These are phyloP conservation scores for Mortierella sp. DNA, from an alignment of 371 early-diverging fungal species.

Conservation along the genomic window DNA sequence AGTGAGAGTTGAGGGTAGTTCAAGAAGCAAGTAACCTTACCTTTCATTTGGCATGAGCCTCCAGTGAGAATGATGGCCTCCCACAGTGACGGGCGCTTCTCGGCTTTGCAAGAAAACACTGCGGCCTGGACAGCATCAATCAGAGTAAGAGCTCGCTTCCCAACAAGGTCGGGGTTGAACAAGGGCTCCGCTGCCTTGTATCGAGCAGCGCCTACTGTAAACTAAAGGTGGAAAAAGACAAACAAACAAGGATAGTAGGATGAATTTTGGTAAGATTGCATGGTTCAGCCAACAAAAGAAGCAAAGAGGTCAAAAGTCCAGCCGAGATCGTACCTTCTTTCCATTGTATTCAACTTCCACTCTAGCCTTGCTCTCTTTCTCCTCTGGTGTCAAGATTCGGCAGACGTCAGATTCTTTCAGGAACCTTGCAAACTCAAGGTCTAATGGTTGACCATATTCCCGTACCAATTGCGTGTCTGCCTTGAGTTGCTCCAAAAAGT, in stretches of 20 bases:
- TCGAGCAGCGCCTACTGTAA: slow-evolving; percentile 70
- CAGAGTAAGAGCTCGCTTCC: slow-evolving; percentile 57
- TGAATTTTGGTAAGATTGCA: not conserved
- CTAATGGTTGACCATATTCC: slow-evolving; percentile 58
- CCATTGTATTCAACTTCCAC: slow-evolving; percentile 68
- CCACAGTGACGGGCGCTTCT: slow-evolving; percentile 82
- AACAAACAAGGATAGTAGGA: not conserved
- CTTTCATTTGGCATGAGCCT: slow-evolving; percentile 64
- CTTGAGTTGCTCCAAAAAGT: slow-evolving; percentile 67
- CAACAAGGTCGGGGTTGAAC: slow-evolving; percentile 67
- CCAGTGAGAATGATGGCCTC: slow-evolving; percentile 84
- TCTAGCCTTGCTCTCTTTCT: slow-evolving; percentile 56
- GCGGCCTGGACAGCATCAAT: slow-evolving; percentile 74
- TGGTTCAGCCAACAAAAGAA: no score
- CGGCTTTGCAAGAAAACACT: slow-evolving; percentile 77
- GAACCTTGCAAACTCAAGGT: slow-evolving; percentile 64
- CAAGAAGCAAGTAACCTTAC: slow-evolving; percentile 27
- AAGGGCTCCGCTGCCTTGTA: slow-evolving; percentile 70
- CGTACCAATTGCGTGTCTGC: slow-evolving; percentile 64
- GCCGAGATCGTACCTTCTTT: slow-evolving; percentile 56
- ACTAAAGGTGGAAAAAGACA: slow-evolving; percentile 35
- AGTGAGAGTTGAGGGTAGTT: not conserved
- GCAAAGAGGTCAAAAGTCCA: no score
- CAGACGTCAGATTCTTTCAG: slow-evolving; percentile 72
- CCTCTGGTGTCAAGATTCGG: slow-evolving; percentile 61